A percentile compares a stretch with the other conserved stretches of the same genome.
phyloP scores from a whole-genome alignment of 108 stramenopile species.

The Nannochloropsis salina region DNA sequence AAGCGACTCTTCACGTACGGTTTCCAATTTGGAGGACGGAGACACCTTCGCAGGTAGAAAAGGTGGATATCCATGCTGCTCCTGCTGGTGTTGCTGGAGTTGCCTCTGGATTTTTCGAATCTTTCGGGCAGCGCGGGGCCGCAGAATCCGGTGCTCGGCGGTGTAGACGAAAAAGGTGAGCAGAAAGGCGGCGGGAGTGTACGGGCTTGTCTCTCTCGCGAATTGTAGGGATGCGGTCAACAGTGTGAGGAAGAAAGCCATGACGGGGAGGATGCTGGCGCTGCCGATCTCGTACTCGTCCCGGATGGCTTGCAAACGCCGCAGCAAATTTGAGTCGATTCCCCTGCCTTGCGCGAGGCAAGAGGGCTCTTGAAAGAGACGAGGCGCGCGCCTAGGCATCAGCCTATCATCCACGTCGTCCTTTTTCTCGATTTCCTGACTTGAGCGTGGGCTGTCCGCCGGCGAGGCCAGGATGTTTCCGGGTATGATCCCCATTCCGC shows the following conservation, averaged over 20 bases:
- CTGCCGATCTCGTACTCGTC: not conserved
- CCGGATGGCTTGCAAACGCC: not conserved
- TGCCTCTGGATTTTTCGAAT: not conserved
- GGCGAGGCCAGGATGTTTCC: not conserved
- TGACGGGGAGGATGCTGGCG: not conserved
- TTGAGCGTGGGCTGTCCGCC: not conserved
- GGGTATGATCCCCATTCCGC: not conserved
- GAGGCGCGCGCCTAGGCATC: not conserved
- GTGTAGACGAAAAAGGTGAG: not conserved
- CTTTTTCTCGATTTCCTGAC: not conserved
- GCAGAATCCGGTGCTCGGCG: not conserved
- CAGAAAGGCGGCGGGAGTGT: not conserved
- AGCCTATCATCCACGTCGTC: not conserved
- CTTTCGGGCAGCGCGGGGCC: not conserved
- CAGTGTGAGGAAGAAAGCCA: constrained; percentile 12
- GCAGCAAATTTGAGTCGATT: not conserved
- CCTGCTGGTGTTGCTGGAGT: not conserved
- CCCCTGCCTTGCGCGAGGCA: not conserved
- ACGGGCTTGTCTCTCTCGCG: not conserved
- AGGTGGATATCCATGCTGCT: not conserved
- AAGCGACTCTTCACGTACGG: too few relatives aligned
- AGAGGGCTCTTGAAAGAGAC: not conserved
- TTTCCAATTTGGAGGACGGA: too few relatives aligned
- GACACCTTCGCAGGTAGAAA: too few relatives aligned
- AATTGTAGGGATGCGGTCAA: constrained; percentile 2